Evolutionary conservation across 495 filamentous ascomycete species (phyloP), one percentile per base, ranked within the genome.

Genomic region (Penicillium argentinense): DNA sequence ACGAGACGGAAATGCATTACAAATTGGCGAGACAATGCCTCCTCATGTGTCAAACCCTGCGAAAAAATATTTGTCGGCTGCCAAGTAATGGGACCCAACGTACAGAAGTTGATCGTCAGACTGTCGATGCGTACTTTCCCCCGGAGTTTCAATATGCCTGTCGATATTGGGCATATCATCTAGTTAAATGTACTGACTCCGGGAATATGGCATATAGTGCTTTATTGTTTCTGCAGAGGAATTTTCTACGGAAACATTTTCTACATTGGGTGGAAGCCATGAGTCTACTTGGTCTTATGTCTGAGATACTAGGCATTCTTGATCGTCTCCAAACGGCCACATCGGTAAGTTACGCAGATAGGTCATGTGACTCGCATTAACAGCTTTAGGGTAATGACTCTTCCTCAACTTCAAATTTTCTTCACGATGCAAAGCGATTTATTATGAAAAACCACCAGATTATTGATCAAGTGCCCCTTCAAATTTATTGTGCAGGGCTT

Each of bases 21-120:
- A 39, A 29, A 3, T 44, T 60, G 16, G 26, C 44, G 3, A 27
- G 27, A 11, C 28, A 8, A 0, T 75, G 59, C 53, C 54, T 76
- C 21, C 22, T 59, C 5, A 69, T 69, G 57, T 57, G 53, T 17
- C 28, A 39, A 19, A 26, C 41, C 11, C 56, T 72, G 3, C 32
- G 53, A 27, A 24, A 62, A 40, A 50, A 77, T 52, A 73, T 77
- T 7, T 75, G 64, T 42, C 45, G 58, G 23, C 42, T 70, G 14
- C 28, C 28, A 13, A 30, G 14, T 30, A n/a, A 30, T 30, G 28
- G 28, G 28, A 30, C 11, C 28, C 28, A 30, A 13, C 12, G 9
- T 30, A 13, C 14, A 13, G 56, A 71, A 8, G 57, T 74, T 26
- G 34, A 61, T 41, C 8, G 5, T 22, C 16, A 42, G 9, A 41